Percentiles rank a stretch among this genome's conserved stretches.
Conservation (phyloP, 805 yeast genomes). For the Tanozyma kutaoensis region DNA sequence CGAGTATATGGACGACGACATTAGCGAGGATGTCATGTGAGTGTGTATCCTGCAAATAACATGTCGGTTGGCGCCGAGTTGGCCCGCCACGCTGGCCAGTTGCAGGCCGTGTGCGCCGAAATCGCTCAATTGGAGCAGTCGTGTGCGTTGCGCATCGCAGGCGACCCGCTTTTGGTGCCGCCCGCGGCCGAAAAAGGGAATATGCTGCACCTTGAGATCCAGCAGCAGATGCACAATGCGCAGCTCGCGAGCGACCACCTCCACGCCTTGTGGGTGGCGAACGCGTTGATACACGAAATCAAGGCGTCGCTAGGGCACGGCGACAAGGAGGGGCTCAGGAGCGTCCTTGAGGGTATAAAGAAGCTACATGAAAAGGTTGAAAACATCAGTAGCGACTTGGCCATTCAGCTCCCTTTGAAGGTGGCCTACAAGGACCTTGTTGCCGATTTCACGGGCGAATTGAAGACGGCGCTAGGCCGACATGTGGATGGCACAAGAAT, state of each 20-base stretch:
- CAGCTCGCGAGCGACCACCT: slow-evolving; percentile 7
- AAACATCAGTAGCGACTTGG: slow-evolving; percentile 1
- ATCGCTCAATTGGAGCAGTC: not conserved
- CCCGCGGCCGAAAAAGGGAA: slow-evolving; percentile 3
- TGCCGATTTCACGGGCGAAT: slow-evolving; percentile 1
- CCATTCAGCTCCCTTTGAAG: slow-evolving; percentile 2
- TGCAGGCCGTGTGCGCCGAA: too few species aligned
- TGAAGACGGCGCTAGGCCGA: slow-evolving; percentile 1
- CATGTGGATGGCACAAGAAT: slow-evolving; percentile 1
- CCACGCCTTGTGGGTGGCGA: slow-evolving; percentile 14
- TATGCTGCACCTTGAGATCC: slow-evolving; percentile 2
- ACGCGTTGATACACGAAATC: slow-evolving; percentile 12
- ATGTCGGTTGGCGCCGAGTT: not conserved
- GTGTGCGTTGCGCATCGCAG: not conserved
- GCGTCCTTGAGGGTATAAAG: too few species aligned
- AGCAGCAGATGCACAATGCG: too few species aligned
- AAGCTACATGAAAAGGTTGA: not conserved
- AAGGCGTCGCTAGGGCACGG: slow-evolving; percentile 6
- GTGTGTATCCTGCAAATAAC: slow-evolving; percentile 1
- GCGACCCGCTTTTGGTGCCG: too few species aligned
- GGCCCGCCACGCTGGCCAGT: too few species aligned
- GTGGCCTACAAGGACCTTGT: slow-evolving; percentile 1
- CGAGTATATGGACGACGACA: slow-evolving; percentile 30
- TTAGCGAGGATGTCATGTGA: slow-evolving; percentile 15
- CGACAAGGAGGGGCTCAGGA: too few species aligned